Evolutionary conservation across 177 flowering plant genomes (phyloP), one percentile per base, ranked within the genome.

Genomic region (Vitis hybrid): DNA sequence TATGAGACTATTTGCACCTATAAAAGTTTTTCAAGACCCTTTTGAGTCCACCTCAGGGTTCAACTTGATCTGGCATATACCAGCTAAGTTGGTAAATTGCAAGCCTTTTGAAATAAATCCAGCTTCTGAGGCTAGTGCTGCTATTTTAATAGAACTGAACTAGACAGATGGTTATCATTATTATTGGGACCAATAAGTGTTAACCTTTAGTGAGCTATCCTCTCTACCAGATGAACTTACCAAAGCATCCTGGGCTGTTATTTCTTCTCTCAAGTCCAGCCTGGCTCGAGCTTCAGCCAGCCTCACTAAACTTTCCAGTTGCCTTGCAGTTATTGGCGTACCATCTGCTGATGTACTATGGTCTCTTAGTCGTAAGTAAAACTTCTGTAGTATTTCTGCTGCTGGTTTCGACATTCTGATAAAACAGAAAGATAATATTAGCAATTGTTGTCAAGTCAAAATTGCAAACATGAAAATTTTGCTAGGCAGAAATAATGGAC

Each of bases 311-410:
- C 99, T 96, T 76, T 96, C 98, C 55, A 93, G 88, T 73, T 96
- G 99, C 81, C 99, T 86, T 51, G 97, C 99, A 56, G 99, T 96
- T 82, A 93, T 94, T 59, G 99, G 99, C 69, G 97, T 96, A 58
- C 97, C 77, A 84, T 96, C 98, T 64, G 91, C 95, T 34, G 98
- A 85, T 56, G 89, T 94, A 77, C 79, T 88, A 71, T 74, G 92
- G 79, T 91, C 94, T 82, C 99, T 83, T 62, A 96, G 76, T 68
- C 64, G 70, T 54, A 96, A 83, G 79, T 92, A 94, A 72, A 96
- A 96, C 78, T 94, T 88, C 81, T 91, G 93, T 60, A 96, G 75
- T 65, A 93, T 92, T 69, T 92, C 96, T 64, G 97, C 99, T 67
- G 99, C 98, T 57, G 93, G 78, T 80, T 79, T 88, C 65, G 97